Conservation (phyloP, 495 filamentous ascomycete genomes). For the Zalerion maritima region DNA sequence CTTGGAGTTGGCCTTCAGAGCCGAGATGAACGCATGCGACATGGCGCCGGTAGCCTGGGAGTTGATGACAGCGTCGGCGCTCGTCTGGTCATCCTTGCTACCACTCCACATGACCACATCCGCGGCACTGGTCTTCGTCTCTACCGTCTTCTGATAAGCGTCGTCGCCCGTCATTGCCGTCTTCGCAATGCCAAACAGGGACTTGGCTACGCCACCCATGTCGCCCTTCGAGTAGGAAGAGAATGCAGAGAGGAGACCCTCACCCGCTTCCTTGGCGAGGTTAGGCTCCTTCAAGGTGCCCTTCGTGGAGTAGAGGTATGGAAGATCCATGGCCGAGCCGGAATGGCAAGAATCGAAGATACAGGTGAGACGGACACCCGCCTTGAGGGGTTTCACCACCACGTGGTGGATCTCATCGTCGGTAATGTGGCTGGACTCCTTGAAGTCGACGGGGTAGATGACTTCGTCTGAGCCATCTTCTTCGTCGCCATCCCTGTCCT, state of each 20-base stretch:
- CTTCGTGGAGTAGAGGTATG: constrained; percentile 89
- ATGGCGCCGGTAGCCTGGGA: constrained; percentile 92
- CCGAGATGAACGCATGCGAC: constrained; percentile 88
- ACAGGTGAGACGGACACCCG: constrained; percentile 81
- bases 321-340: constrained; percentile 86
- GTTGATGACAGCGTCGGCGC: constrained; percentile 46
- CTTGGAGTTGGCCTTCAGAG: constrained; percentile 82
- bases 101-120: constrained; percentile 98
- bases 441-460: constrained; percentile 92
- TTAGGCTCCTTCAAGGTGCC: constrained; percentile 98
- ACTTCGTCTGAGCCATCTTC: constrained; percentile 93
- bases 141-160: constrained; percentile 63
- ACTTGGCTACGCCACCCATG: constrained; percentile 57
- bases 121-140: constrained; percentile 90
- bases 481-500: constrained; percentile 51
- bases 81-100: constrained; percentile 88
- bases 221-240: constrained; percentile 75
- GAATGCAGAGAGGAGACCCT: constrained; percentile 73
- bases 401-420: constrained; percentile 91
- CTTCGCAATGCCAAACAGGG: constrained; percentile 68
- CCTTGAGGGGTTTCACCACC: constrained; percentile 67
- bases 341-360: constrained; percentile 99
- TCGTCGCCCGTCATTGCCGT: constrained; percentile 75
- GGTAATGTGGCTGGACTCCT: constrained; percentile 77
- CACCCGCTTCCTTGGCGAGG: constrained; percentile 87